These are phyloP conservation scores for Pycnococcus provasolii DNA, from an alignment of 139 green algal species.

Conservation along the genomic window DNA sequence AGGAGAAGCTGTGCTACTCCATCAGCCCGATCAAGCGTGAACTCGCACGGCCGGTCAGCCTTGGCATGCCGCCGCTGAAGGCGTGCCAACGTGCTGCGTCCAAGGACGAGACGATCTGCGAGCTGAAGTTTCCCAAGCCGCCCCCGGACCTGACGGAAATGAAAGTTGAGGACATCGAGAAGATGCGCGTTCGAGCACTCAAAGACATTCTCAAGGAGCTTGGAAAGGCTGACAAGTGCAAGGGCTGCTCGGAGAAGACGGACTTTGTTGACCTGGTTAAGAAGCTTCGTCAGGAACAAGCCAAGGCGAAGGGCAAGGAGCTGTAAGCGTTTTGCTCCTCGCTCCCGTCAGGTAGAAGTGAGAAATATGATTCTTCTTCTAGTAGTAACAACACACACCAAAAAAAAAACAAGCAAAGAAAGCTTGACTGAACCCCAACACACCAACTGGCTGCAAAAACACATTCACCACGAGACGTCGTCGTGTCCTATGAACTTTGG, in stretches of 20 bases:
- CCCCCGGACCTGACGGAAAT: conserved; percentile 1
- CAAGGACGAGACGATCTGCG: conserved; percentile 13
- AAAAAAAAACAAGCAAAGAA: too few relatives aligned
- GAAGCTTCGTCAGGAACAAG: background rate
- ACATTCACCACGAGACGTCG: too few relatives aligned
- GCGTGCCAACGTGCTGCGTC: conserved; percentile 7
- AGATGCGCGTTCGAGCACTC: conserved; percentile 3
- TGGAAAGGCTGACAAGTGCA: background rate
- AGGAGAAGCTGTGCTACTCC: conserved; percentile 17
- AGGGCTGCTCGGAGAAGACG: background rate
- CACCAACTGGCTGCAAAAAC: too few relatives aligned
- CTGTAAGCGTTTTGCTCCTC: too few relatives aligned
- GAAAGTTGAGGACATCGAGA: conserved; percentile 1
- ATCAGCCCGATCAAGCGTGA: background rate
- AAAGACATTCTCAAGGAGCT: background rate
- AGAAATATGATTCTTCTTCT: too few relatives aligned
- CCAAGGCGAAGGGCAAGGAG: background rate
- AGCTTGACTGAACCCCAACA: too few relatives aligned
- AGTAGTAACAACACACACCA: too few relatives aligned
- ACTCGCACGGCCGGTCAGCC: background rate
- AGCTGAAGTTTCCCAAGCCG: conserved; percentile 15
- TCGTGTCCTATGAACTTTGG: too few relatives aligned
- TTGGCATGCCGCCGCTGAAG: conserved; percentile 9
- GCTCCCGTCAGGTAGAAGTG: too few relatives aligned
- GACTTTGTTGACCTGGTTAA: conserved; percentile 2